phyloP scores from a whole-genome alignment of 73 alveolate genomes.

The Blepharisma japonicum region DNA sequence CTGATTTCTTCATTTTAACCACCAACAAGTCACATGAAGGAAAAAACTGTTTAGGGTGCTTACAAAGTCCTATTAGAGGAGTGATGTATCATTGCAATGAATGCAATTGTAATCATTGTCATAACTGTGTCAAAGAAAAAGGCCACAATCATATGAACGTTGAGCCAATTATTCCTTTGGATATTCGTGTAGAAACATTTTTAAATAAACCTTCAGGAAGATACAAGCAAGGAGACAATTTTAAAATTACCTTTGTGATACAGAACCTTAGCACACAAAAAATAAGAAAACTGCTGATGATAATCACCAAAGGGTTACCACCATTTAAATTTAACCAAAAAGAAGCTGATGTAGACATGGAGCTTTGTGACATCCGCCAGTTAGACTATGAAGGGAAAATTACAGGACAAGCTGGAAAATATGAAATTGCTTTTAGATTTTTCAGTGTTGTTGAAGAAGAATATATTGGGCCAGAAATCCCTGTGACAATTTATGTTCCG shows the following conservation, averaged over 20 bases:
- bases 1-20: conserved; percentile 7
- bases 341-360: too few species aligned
- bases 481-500: too few species aligned
- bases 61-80: not conserved
- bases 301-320: too few species aligned
- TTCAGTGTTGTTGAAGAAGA: too few species aligned
- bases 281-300: not conserved
- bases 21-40: not conserved
- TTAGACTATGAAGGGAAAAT: too few species aligned
- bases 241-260: not conserved
- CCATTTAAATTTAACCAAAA: too few species aligned
- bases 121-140: not conserved
- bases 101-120: not conserved
- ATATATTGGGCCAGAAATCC: too few species aligned
- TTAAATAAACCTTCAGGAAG: not conserved
- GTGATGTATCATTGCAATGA: not conserved
- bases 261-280: not conserved
- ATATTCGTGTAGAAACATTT: not conserved
- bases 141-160: not conserved
- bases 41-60: too few species aligned
- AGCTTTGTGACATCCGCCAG: too few species aligned
- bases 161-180: not conserved
- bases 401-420: too few species aligned
- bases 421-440: too few species aligned
- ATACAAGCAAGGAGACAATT: not conserved